phyloP scores from a whole-genome alignment of 2,329 filamentous ascomycete species.

The Teratosphaeriaceae sp. region DNA sequence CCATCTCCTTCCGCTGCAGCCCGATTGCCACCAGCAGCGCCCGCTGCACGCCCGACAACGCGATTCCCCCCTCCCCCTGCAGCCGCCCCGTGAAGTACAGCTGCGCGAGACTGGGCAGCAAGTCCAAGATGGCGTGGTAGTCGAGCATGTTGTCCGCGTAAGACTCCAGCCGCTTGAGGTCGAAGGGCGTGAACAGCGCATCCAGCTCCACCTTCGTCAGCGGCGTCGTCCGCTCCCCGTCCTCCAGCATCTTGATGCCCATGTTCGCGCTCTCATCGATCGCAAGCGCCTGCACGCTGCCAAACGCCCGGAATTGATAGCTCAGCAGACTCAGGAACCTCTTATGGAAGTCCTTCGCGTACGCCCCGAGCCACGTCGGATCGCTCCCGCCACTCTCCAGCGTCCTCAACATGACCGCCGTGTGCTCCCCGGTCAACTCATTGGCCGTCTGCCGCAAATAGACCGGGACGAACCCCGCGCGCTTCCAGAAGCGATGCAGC shows the following conservation, averaged over 20 bases:
- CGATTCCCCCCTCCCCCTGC: constrained; percentile 42
- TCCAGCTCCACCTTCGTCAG: constrained; percentile 74
- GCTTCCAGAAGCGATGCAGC: constrained; percentile 97
- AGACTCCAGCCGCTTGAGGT: constrained; percentile 88
- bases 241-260: constrained; percentile 59
- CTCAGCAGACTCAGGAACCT: constrained; percentile 87
- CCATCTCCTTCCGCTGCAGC: constrained; percentile 81
- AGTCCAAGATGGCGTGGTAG: constrained; percentile 93
- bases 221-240: constrained; percentile 41
- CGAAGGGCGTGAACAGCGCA: constrained; percentile 74
- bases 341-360: constrained; percentile 85
- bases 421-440: constrained; percentile 94
- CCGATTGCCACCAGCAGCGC: constrained; percentile 85
- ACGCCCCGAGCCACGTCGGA: constrained; percentile 79
- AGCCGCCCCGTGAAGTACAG: constrained; percentile 82
- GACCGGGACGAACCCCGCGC: constrained; percentile 74
- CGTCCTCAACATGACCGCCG: constrained; percentile 91
- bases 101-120: constrained; percentile 73
- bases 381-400: constrained; percentile 59
- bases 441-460: constrained; percentile 95
- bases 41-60: constrained; percentile 74
- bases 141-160: constrained; percentile 97
- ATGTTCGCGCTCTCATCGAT: constrained; percentile 79
- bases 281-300: constrained; percentile 69
- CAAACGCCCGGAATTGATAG: constrained; percentile 85